These are phyloP conservation scores for Flaveria trinervia DNA, from an alignment of 129 eudicot species.

Conservation along the genomic window DNA sequence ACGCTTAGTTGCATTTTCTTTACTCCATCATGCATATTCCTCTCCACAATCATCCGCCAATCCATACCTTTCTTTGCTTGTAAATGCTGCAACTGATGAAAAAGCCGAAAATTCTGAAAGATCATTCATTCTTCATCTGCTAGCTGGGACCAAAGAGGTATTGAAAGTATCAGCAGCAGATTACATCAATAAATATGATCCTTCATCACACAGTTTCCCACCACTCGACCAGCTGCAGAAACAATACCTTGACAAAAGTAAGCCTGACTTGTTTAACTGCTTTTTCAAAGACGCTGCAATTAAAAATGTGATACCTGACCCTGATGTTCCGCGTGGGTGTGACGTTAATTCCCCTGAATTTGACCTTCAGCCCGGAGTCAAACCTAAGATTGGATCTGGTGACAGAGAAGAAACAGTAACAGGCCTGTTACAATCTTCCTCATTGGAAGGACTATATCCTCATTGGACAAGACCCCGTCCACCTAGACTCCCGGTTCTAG, in stretches of 20 bases:
- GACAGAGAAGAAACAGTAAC: conserved; percentile 64
- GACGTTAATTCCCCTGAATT: conserved; percentile 80
- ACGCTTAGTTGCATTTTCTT: conserved; percentile 79
- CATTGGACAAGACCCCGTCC: conserved; percentile 90
- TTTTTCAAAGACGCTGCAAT: conserved; percentile 60
- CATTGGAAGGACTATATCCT: conserved; percentile 75
- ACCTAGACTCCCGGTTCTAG: conserved; percentile 76
- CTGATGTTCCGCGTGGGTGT: conserved; percentile 82
- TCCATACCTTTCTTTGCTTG: conserved; percentile 68
- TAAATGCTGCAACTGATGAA: conserved; percentile 63
- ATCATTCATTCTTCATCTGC: conserved; percentile 70
- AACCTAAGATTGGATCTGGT: conserved; percentile 79
- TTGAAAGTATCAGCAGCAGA: conserved; percentile 68
- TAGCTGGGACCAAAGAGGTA: conserved; percentile 57
- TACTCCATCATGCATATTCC: conserved; percentile 74
- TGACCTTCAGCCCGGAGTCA: conserved; percentile 70
- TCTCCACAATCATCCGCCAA: conserved; percentile 63
- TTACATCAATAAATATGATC: conserved; percentile 62
- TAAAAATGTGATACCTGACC: conserved; percentile 74
- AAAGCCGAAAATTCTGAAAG: conserved; percentile 64
- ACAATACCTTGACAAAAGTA: conserved; percentile 54
- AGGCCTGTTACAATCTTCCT: conserved; percentile 55
- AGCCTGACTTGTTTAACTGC: conserved; percentile 50
- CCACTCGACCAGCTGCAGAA: conserved; percentile 67
- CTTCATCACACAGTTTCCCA: conserved; percentile 68